Evolutionary conservation across 1,284 basidiomycete species (phyloP), one percentile per base, ranked within the genome.

Genomic region (Austroboletus olivaceoglutinosus): DNA sequence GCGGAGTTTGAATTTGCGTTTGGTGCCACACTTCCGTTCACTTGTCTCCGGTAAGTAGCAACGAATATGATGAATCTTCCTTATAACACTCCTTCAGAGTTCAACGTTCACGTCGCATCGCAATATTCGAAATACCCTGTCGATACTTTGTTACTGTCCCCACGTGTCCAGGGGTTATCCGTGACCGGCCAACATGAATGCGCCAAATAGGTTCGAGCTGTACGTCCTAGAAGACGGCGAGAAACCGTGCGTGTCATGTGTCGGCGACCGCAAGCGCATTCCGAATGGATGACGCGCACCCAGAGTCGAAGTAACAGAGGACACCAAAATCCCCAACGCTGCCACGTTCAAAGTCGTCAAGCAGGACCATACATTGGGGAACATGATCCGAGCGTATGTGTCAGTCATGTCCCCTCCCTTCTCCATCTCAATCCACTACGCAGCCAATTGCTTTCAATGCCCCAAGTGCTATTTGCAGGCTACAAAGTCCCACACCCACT

Each of bases 401-500:
- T 23, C 27, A 7, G 27, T 19, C 40, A 18, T 19, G 18, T 36
- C 23, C 29, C 5, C 39, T 21, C 15, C 30, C 16, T 30, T 30
- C 33, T 29, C 31, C 16, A 44, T 40, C 43, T 51, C 46, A 43
- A 51, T 16, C 19, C 19, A 21, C 4, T 48, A 41, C 54, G 49
- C 69, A 95, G 93, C 10, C 92, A 98, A 80, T 83, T 97, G 22
- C 83, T 96, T 22, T 71, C 85, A 12, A 89, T 89, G 78, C 86
- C 91, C 1, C 79, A 86, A 58, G 85, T 97, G 56, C 83, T 96
- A 53, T 99, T 99, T 68, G 94, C 94, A 3, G 96, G 96, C 1
- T 98, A 98, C 83, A 94, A 95, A 76, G 93, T 96, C 34, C 94
- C 96, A 0, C 96, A 98, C 64, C 96, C 97, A 1, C 82, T 98